Percentiles rank a stretch among this genome's conserved stretches.
Evolutionary conservation across 495 filamentous ascomycete species (phyloP).

Genomic region (Aspergillus ostianus): DNA sequence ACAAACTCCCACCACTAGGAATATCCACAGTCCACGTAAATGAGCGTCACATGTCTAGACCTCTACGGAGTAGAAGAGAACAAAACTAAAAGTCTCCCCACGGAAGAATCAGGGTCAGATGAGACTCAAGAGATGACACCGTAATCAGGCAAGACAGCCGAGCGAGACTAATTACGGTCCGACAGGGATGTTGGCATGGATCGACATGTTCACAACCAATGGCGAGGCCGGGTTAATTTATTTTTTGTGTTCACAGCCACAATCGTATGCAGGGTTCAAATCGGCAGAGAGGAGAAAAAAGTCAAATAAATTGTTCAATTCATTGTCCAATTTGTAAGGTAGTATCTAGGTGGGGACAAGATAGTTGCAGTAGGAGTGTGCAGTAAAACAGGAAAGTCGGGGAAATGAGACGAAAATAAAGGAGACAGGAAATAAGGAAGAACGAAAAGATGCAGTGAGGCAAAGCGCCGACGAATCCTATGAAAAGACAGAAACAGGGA

Average conservation of each 20-base stretch:
- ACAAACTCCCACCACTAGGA: too few species aligned
- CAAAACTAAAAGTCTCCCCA: too few species aligned
- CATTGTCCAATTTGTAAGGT: background rate
- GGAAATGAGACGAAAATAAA: slow-evolving; percentile 12
- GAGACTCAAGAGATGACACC: too few species aligned
- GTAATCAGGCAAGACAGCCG: background rate
- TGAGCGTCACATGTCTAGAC: too few species aligned
- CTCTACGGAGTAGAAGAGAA: too few species aligned
- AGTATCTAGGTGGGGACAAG: background rate
- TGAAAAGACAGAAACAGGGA: background rate
- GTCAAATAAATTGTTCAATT: background rate
- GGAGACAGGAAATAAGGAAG: background rate
- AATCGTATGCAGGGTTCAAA: background rate
- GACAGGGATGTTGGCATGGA: background rate
- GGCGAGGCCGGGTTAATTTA: background rate
- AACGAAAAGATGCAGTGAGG: background rate
- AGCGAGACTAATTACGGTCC: background rate
- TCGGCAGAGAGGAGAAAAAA: background rate
- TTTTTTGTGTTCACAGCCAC: background rate
- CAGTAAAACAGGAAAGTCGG: slow-evolving; percentile 8
- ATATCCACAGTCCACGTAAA: too few species aligned
- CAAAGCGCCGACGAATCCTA: background rate
- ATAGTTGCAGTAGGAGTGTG: background rate
- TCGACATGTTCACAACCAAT: background rate
- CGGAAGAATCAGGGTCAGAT: too few species aligned